phyloP scores from a whole-genome alignment of 352 stramenopile species.

The Globisporangium carolinianum region DNA sequence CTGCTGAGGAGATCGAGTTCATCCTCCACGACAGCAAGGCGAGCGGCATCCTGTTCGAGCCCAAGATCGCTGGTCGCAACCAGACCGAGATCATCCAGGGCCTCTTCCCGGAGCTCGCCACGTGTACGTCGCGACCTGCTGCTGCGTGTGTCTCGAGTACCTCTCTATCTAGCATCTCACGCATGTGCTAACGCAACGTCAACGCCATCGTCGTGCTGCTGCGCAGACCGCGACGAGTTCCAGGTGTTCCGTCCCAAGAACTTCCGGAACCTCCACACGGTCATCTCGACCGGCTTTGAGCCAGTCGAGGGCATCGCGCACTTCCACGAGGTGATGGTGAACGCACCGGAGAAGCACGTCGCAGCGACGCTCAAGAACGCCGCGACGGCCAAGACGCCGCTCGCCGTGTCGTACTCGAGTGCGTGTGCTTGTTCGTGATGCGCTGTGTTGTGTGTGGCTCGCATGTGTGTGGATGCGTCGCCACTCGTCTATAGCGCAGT shows the following conservation, averaged over 20 bases:
- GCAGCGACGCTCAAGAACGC: conserved; percentile 52
- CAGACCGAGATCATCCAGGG: conserved; percentile 62
- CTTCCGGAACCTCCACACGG: conserved; percentile 74
- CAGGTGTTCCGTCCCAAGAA: conserved; percentile 73
- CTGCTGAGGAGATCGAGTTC: conserved; percentile 70
- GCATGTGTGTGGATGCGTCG: too few species aligned
- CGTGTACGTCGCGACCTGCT: conserved; percentile 28
- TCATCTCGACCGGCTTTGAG: conserved; percentile 81
- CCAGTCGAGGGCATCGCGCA: conserved; percentile 66
- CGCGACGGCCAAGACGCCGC: conserved; percentile 61
- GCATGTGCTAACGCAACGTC: neutral
- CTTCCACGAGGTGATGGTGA: conserved; percentile 77
- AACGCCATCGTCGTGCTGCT: neutral
- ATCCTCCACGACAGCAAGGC: conserved; percentile 78
- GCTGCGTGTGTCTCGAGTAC: neutral
- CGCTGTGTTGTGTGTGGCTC: too few species aligned
- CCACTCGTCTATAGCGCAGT: too few species aligned
- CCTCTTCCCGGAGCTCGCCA: conserved; percentile 72
- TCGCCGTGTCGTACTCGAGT: conserved; percentile 79
- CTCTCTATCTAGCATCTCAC: neutral
- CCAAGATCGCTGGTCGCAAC: conserved; percentile 70
- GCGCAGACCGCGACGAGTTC: conserved; percentile 36
- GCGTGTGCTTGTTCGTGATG: conserved; percentile 11
- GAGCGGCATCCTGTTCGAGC: conserved; percentile 76
- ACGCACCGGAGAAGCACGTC: conserved; percentile 60